Base-by-base conservation (phyloP, 768 basidiomycete species). In the Psilocybe cubensis region DNA sequence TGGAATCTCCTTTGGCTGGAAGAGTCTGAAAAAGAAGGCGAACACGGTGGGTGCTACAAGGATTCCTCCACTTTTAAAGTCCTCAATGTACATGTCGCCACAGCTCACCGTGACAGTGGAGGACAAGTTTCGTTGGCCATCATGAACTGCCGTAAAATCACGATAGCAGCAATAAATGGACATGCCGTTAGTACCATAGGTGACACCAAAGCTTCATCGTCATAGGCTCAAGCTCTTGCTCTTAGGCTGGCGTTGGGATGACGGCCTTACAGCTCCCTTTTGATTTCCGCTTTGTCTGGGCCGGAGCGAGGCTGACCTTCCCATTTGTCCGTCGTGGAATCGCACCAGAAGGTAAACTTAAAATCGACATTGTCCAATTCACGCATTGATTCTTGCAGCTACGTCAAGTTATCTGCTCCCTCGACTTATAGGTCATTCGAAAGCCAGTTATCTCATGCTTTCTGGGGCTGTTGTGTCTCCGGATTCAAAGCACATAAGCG, bases 71-170 rank as follows among this genome's bases (percentile, higher is more conserved):
- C n/a, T 28, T 48, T 7, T 31, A 28, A 9, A 6, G 11, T 12
- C 9, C n/a, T 29, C 12, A 31, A 18, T 48, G 5, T 27, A 8
- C 5, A 17, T 8, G 5, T 17, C 18, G 0, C 28, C 21, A 27
- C 41, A 50, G 80, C 80, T 8, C 79, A 81, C 64, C 70, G 82
- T 40, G 83, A 86, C 59, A 61, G 68, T 3, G 83, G 83, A 40
- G 83, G 83, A 2, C 59, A 68, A 20, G 70, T 81, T 6, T 65
- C 82, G 12, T 61, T 85, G 41, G 74, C 76, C 9, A 77, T 84
- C 50, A 77, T 78, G 53, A 74, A 75, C 4, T 85, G 83, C 67
- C 78, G 83, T 45, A 86, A 86, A 64, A 74, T 86, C 18, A 82
- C 82, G 17, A 79, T 83, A 38, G 74, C 72, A 10, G 80, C 81